A percentile compares a stretch with the other conserved stretches of the same genome.
phyloP scores from a whole-genome alignment of 2,329 filamentous ascomycete genomes.

The Aspergillus floridensis region DNA sequence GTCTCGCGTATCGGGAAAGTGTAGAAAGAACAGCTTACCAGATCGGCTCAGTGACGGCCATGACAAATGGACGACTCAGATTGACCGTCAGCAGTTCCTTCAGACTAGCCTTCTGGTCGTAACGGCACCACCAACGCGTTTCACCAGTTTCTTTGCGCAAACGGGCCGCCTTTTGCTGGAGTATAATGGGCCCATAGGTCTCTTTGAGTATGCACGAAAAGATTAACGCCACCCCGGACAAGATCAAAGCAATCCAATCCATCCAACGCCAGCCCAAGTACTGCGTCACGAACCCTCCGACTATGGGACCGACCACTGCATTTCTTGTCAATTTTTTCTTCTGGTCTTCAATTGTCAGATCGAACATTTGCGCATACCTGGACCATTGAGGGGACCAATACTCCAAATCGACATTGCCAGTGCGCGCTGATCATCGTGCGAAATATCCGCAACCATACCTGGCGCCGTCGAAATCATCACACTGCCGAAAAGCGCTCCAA shows the following conservation, averaged over 20 bases:
- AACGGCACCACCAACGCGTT: slow-evolving; percentile 72
- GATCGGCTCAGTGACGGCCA: slow-evolving; percentile 80
- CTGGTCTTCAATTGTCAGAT: background rate
- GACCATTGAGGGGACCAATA: slow-evolving; percentile 81
- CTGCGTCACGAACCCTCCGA: slow-evolving; percentile 74
- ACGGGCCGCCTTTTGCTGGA: slow-evolving; percentile 64
- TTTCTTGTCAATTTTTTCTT: slow-evolving; percentile 2
- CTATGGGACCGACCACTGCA: slow-evolving; percentile 60
- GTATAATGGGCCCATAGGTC: slow-evolving; percentile 71
- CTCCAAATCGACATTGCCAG: slow-evolving; percentile 81
- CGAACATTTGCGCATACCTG: slow-evolving; percentile 29
- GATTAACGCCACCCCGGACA: slow-evolving; percentile 60
- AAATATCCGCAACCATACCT: slow-evolving; percentile 78
- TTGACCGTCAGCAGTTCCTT: slow-evolving; percentile 68
- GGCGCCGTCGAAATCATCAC: slow-evolving; percentile 82
- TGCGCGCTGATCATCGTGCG: slow-evolving; percentile 74
- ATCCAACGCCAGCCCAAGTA: slow-evolving; percentile 82
- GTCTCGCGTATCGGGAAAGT: background rate
- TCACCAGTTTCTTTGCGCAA: slow-evolving; percentile 68
- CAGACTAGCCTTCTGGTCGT: slow-evolving; percentile 70
- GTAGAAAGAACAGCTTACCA: slow-evolving; percentile 53
- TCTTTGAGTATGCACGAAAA: slow-evolving; percentile 64
- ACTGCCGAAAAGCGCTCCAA: slow-evolving; percentile 70
- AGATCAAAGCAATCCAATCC: slow-evolving; percentile 75
- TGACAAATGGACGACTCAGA: slow-evolving; percentile 71